These are phyloP conservation scores for Aplosporella prunicola DNA, from an alignment of 2,329 filamentous ascomycete genomes.

Conservation along the genomic window DNA sequence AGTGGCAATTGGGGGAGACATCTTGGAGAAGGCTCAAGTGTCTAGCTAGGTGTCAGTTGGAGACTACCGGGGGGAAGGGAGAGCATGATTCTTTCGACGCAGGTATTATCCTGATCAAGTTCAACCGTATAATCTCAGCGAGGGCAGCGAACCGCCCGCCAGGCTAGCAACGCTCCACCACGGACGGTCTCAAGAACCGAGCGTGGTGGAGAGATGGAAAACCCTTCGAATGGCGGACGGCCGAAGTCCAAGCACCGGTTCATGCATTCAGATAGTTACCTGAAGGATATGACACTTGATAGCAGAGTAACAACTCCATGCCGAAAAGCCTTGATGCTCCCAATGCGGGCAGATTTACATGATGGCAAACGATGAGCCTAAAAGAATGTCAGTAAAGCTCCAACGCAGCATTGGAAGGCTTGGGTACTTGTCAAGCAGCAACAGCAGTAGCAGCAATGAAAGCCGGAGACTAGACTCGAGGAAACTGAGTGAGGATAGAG, in stretches of 20 bases:
- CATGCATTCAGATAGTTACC: conserved; percentile 21
- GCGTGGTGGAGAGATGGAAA: conserved; percentile 13
- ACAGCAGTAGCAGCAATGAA: neutral
- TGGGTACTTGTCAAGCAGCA: conserved; percentile 5
- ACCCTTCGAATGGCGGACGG: conserved; percentile 3
- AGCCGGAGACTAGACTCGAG: neutral
- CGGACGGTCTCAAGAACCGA: conserved; percentile 7
- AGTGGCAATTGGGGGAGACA: conserved; percentile 69
- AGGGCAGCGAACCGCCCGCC: conserved; percentile 30
- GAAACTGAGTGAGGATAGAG: neutral
- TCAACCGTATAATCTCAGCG: conserved; percentile 85
- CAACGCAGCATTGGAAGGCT: neutral
- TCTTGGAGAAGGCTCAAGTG: conserved; percentile 36
- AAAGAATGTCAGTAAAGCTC: neutral
- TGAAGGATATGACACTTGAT: conserved; percentile 1
- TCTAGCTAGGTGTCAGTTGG: too few relatives aligned
- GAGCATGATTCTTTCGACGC: conserved; percentile 94
- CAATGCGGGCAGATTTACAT: conserved; percentile 8
- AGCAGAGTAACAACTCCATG: conserved; percentile 8
- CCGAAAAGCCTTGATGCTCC: conserved; percentile 7
- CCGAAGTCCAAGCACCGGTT: conserved; percentile 28
- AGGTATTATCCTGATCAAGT: conserved; percentile 99
- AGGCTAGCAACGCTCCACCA: conserved; percentile 6
- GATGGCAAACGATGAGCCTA: neutral
- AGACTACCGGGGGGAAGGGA: conserved; percentile 36